These are phyloP conservation scores for Pseudomonodictys pantanalensis DNA, from an alignment of 495 filamentous ascomycete species.

Conservation along the genomic window DNA sequence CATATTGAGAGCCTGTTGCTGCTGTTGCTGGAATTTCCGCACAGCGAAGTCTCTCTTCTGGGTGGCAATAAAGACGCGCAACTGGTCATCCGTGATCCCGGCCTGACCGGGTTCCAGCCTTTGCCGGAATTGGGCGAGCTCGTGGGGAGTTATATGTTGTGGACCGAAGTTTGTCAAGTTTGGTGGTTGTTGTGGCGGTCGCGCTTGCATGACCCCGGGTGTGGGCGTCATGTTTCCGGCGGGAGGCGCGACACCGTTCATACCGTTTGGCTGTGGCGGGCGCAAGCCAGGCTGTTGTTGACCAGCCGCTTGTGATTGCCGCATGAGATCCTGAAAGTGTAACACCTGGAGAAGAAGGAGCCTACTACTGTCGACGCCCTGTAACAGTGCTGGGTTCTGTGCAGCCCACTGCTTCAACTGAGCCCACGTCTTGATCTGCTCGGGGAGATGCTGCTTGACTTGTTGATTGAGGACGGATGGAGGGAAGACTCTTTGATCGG, in stretches of 20 bases:
- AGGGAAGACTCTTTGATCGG: slow-evolving; percentile 18
- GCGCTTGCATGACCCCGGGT: not conserved
- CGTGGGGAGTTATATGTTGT: slow-evolving; percentile 27
- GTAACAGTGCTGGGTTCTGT: slow-evolving; percentile 19
- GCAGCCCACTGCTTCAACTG: slow-evolving; percentile 31
- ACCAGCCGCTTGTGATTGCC: not conserved
- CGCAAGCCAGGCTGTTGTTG: not conserved
- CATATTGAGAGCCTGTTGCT: slow-evolving; percentile 17
- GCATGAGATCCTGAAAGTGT: slow-evolving; percentile 24
- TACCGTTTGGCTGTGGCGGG: slow-evolving; percentile 20
- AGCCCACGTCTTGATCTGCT: slow-evolving; percentile 29
- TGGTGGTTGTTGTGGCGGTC: slow-evolving; percentile 13
- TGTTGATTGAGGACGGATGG: slow-evolving; percentile 6
- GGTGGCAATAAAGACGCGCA: slow-evolving; percentile 13
- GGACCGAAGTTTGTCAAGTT: slow-evolving; percentile 6
- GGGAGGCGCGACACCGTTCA: slow-evolving; percentile 20
- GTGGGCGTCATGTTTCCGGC: slow-evolving; percentile 4
- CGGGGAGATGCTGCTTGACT: slow-evolving; percentile 14
- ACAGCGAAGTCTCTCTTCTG: slow-evolving; percentile 13
- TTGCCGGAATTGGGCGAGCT: slow-evolving; percentile 9
- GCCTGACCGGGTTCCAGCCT: slow-evolving; percentile 5
- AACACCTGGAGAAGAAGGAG: slow-evolving; percentile 25
- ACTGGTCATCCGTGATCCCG: slow-evolving; percentile 15
- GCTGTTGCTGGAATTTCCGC: slow-evolving; percentile 40
- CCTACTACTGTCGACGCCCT: slow-evolving; percentile 6